Base-by-base conservation (phyloP, 345 rosid species). In the Acer campestre region DNA sequence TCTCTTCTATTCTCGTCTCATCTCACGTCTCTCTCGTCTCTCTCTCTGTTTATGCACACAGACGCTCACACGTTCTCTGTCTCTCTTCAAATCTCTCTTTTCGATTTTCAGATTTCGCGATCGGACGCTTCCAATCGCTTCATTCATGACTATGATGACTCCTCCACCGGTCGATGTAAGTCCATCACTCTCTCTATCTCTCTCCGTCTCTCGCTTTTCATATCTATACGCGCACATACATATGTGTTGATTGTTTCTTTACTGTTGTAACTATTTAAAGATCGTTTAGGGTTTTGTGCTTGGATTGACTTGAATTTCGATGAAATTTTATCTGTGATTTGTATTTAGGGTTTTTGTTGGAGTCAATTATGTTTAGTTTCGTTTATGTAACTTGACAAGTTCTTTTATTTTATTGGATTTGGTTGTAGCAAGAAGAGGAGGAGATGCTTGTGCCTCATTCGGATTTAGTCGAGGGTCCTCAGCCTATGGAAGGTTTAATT, bases 391-490 rank as follows among this genome's bases (percentile, higher is more conserved):
- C 75, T 78, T 69, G 73, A 23, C 70, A 69, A 23, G 13, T 71
- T 31, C 42, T 72, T 62, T 75, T 67, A 49, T 67, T 78, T 73
- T 51, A 16, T 22, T 16, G 40, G 40, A 58, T 58, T 80, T 79
- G 61, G 84, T 78, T 65, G 84, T 89, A 96, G 95, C 97, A 91
- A 78, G 95, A 91, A 66, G 97, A 92, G 82, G 99, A 94, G 77
- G 98, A 96, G 91, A 89, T 94, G 95, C 93, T 93, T 27, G 98
- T 93, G 73, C 98, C 98, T 22, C 92, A 89, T 80, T 83, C 94
- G 64, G 99, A 92, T 84, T 71, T 92, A 79, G 93, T 90, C 51
- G 94, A 91, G 61, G 94, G 92, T 75, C 95, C 96, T 56, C 98
- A 91, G 91, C 98, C 97, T 1, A 90, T 95, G 90, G 99, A 93